phyloP scores from a whole-genome alignment of 352 stramenopile species.

The Pythium myriotylum region DNA sequence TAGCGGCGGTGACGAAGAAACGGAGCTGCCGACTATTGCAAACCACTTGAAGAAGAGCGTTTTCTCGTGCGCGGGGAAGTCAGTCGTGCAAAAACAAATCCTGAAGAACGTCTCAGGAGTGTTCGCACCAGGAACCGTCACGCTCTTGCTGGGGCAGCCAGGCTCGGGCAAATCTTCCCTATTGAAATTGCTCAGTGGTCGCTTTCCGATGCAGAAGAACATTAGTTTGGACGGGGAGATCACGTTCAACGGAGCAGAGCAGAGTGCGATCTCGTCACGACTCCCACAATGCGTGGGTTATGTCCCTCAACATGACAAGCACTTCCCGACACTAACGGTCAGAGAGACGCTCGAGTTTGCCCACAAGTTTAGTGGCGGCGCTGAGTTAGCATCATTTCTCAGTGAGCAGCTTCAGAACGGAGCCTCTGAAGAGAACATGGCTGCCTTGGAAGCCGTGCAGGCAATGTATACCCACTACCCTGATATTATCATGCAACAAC shows the following conservation, averaged over 20 bases:
- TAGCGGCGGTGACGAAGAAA: conserved; percentile 8
- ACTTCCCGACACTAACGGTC: conserved; percentile 37
- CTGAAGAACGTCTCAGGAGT: conserved; percentile 36
- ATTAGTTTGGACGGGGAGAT: conserved; percentile 32
- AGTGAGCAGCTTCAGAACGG: too few species aligned
- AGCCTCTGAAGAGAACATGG: conserved; percentile 18
- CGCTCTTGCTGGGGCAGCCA: conserved; percentile 35
- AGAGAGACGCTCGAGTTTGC: conserved; percentile 39
- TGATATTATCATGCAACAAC: conserved; percentile 39
- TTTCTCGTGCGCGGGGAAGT: conserved; percentile 21
- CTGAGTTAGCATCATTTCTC: too few species aligned
- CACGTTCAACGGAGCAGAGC: conserved; percentile 29
- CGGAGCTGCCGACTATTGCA: conserved; percentile 28
- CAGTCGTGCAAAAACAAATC: conserved; percentile 33
- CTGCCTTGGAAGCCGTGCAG: conserved; percentile 5
- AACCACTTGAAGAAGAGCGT: conserved; percentile 27
- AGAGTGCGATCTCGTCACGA: conserved; percentile 6
- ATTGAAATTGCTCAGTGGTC: conserved; percentile 34
- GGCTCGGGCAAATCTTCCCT: conserved; percentile 39
- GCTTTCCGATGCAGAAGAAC: conserved; percentile 39
- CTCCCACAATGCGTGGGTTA: conserved; percentile 33
- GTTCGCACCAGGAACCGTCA: conserved; percentile 31
- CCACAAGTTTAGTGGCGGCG: conserved; percentile 24
- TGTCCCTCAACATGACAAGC: conserved; percentile 32
- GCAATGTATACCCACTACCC: conserved; percentile 34